Evolutionary conservation across 2,329 filamentous ascomycete genomes (phyloP), one percentile per base, ranked within the genome.

Genomic region (Emericellopsis atlantica): DNA sequence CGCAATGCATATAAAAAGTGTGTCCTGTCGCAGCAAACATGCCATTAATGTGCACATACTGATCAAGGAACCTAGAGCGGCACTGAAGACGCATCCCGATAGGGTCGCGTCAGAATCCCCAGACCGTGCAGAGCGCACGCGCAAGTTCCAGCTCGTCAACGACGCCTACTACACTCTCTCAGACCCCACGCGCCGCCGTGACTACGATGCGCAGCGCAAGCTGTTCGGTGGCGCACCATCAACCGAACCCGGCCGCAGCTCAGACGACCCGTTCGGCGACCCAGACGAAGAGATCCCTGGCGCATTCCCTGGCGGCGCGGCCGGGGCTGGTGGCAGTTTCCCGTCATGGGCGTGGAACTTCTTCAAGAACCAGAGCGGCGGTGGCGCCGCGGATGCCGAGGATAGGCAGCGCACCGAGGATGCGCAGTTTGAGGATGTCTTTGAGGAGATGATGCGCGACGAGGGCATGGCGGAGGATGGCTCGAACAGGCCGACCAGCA

Each of bases 1-100:
- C 84, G 90, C 51, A 84, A 86, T 70, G 92, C 89, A 39, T 98
- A 96, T 70, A 98, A 98, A 60, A 82, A 83, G 82, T 85, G 54
- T 40, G 57, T 36, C 23, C 11, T 32, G 6, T 5, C 14, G 14
- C 3, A 40, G 29, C 6, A 26, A n/a, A 10, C 14, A 10, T 12
- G 10, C 16, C 31, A 24, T 22, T 12, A 6, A 4, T 12, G 15
- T 6, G 14, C 21, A 23, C 6, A 16, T 8, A 16, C 39, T 40
- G 24, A 40, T 15, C 10, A 23, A 26, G 10, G 8, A n/a, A 18
- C 21, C 8, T 54, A 88, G 84, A 56, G 84, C 85, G 52, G 90
- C 90, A 5, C 70, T 96, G 36, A 94, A 92, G 63, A 88, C 85
- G 48, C 90, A 96, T 59, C 90, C 90, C 2, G 92, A 98, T 59